phyloP scores from a whole-genome alignment of 768 basidiomycete genomes.

The Psilocybe subaeruginosa region DNA sequence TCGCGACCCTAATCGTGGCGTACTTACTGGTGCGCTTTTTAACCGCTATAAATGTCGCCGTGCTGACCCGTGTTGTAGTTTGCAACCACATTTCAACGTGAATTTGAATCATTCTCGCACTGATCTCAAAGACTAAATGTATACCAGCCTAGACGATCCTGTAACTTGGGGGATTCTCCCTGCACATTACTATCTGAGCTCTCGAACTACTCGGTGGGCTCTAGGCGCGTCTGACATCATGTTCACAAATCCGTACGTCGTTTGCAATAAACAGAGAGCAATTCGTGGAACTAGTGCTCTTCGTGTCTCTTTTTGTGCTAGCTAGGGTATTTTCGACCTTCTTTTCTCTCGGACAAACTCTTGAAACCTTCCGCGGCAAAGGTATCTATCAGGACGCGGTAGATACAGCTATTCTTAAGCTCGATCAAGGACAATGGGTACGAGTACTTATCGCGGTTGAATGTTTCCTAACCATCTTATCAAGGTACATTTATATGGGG shows the following conservation, averaged over 20 bases:
- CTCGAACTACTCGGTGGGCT: conserved; percentile 81
- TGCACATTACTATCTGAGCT: conserved; percentile 54
- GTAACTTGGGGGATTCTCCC: conserved; percentile 90
- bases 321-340: conserved; percentile 80
- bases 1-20: conserved; percentile 56
- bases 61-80: conserved; percentile 47
- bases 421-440: conserved; percentile 89
- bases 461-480: background rate
- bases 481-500: conserved; percentile 91
- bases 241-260: conserved; percentile 86
- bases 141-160: conserved; percentile 75
- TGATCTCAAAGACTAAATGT: conserved; percentile 11
- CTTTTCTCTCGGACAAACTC: conserved; percentile 87
- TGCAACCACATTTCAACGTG: conserved; percentile 95
- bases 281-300: conserved; percentile 14
- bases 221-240: conserved; percentile 92
- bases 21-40: conserved; percentile 67
- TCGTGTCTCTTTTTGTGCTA: conserved; percentile 20
- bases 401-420: conserved; percentile 77
- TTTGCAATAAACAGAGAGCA: background rate
- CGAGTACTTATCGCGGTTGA: conserved; percentile 27
- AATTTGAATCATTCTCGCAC: conserved; percentile 29
- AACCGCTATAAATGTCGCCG: conserved; percentile 4
- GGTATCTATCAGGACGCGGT: conserved; percentile 90
- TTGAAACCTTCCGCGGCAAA: conserved; percentile 90